Base-by-base conservation (phyloP, 768 basidiomycete genomes). In the Antrodiella citrinella region DNA sequence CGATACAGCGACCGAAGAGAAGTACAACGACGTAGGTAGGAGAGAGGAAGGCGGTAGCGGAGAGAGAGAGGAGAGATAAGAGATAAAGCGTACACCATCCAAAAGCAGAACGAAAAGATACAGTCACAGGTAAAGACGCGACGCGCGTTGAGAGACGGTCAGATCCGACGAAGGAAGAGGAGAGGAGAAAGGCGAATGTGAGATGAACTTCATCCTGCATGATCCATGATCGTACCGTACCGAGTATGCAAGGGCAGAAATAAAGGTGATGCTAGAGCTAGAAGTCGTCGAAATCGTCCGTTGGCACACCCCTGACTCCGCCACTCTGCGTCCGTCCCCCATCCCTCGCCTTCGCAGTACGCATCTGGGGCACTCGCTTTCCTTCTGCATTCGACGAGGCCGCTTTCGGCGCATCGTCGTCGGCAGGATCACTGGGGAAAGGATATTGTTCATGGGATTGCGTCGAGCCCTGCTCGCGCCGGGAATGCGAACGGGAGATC, bases 291-390 rank as follows among this genome's bases (percentile, higher is more conserved):
- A 51, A 51, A 43, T 68, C 66, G 35, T 65, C 66, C 67, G 56
- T 76, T 69, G 56, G 77, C 44, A 89, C 73, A 10, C 84, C 88
- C 59, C 80, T 83, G 24, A 91, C 85, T n/a, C 88, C 88, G 1
- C 87, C 87, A 59, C 87, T 91, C 69, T 88, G 85, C 54, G 88
- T 91, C 57, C 87, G 71, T 35, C 88, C 88, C 2, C 88, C 87
- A 64, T 90, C 85, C 51, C 86, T 72, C 44, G 82, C 88, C 39
- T 84, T 76, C 22, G 81, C 76, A 2, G 75, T 81, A 60, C 86
- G 82, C 85, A 89, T 86, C 67, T 84, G 72, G 51, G 67, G 71
- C 54, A 67, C 59, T 26, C 63, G 62, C 59, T 60, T 62, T n/a
- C 56, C 55, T 47, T 48, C 44, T 25, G 21, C 44, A 41, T 46